A percentile compares a stretch with the other conserved stretches of the same genome.
phyloP scores from a whole-genome alignment of 306 rosid genomes.

The Vigna unguiculata region DNA sequence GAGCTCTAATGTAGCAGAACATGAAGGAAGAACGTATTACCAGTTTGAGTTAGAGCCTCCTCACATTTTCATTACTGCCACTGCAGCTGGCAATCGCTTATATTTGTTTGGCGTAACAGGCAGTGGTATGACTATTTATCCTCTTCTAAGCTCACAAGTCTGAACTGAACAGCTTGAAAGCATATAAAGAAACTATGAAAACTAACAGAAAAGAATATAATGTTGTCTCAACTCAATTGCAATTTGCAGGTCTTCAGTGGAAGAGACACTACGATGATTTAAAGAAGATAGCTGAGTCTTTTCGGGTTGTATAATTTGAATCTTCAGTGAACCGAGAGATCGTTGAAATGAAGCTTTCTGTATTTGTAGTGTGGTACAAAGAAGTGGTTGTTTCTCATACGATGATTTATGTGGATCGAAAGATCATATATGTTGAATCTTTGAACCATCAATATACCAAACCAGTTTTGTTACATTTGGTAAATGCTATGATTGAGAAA shows the following conservation, averaged over 20 bases:
- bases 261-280: constrained; percentile 85
- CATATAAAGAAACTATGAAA: background rate
- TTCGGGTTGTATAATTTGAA: constrained; percentile 67
- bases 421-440: constrained; percentile 26
- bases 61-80: constrained; percentile 86
- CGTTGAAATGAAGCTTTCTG: constrained; percentile 21
- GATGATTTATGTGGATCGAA: constrained; percentile 30
- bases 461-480: constrained; percentile 35
- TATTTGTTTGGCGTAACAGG: constrained; percentile 87
- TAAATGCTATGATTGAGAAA: constrained; percentile 17
- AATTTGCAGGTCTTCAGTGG: constrained; percentile 97
- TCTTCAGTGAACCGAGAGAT: constrained; percentile 38
- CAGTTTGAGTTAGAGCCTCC: constrained; percentile 98
- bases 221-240: constrained; percentile 41
- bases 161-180: constrained; percentile 33
- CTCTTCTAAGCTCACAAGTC: constrained; percentile 21
- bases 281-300: constrained; percentile 76
- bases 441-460: constrained; percentile 11
- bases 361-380: constrained; percentile 31
- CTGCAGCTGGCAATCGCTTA: constrained; percentile 96
- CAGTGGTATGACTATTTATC: constrained; percentile 61
- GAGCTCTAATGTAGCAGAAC: constrained; percentile 63
- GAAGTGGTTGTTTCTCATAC: constrained; percentile 34
- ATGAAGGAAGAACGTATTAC: constrained; percentile 87
- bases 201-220: constrained; percentile 8